Evolutionary conservation across 441 rosid genomes (phyloP).

Genomic region (Codiaeum variegatum): DNA sequence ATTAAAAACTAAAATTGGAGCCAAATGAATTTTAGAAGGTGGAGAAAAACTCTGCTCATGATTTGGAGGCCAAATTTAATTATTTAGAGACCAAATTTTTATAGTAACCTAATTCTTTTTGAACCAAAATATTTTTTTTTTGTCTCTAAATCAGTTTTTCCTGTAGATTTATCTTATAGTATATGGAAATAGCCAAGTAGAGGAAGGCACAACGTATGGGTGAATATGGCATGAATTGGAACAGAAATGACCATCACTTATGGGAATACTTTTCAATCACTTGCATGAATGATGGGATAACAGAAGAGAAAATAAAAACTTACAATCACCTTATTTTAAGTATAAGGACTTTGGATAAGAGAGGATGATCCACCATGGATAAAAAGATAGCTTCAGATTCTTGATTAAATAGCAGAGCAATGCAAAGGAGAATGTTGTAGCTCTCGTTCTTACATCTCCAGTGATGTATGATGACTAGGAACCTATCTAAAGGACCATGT

Average conservation of each 20-base stretch:
- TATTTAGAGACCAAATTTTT: too few relatives aligned
- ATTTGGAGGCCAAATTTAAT: too few relatives aligned
- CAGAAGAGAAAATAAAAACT: constrained; percentile 45
- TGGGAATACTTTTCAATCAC: constrained; percentile 73
- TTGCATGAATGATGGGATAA: constrained; percentile 90
- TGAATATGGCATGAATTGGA: constrained; percentile 26
- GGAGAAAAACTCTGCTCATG: too few relatives aligned
- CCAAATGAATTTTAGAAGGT: too few relatives aligned
- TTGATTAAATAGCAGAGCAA: constrained; percentile 46
- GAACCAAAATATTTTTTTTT: too few relatives aligned
- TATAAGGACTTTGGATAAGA: constrained; percentile 72
- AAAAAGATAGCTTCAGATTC: constrained; percentile 48
- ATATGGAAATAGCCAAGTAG: constrained; percentile 28
- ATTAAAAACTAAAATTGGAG: too few relatives aligned
- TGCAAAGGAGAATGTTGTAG: constrained; percentile 17
- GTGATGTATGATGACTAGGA: constrained; percentile 43
- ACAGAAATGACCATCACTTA: constrained; percentile 34
- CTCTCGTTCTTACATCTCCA: constrained; percentile 25
- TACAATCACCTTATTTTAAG: constrained; percentile 60
- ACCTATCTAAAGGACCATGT: constrained; percentile 3
- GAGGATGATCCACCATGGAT: constrained; percentile 64
- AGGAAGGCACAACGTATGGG: constrained; percentile 15
- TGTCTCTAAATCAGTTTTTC: too few relatives aligned
- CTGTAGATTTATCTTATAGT: too few relatives aligned
- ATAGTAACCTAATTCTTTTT: too few relatives aligned